These are phyloP conservation scores for Decorospora gaudefroyi DNA, from an alignment of 2,329 filamentous ascomycete genomes.

Conservation along the genomic window DNA sequence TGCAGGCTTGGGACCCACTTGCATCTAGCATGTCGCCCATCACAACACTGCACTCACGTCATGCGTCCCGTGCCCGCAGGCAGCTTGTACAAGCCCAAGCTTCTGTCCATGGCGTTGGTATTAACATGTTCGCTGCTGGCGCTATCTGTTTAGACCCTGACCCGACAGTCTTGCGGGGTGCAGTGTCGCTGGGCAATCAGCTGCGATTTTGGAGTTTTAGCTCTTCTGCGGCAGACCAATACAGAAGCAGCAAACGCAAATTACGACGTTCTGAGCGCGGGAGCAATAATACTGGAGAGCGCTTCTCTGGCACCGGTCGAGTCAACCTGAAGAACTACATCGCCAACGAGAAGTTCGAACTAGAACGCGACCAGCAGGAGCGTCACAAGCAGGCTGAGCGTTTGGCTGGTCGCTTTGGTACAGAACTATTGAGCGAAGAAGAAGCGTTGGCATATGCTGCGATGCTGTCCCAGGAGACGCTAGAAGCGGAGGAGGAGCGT, in stretches of 20 bases:
- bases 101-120: slow-evolving; percentile 68
- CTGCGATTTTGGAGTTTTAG: slow-evolving; percentile 94
- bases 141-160: slow-evolving; percentile 88
- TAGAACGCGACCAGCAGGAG: slow-evolving; percentile 72
- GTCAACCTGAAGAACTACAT: slow-evolving; percentile 80
- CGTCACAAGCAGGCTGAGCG: slow-evolving; percentile 69
- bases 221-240: slow-evolving; percentile 73
- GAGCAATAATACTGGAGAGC: slow-evolving; percentile 62
- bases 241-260: slow-evolving; percentile 77
- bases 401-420: slow-evolving; percentile 79
- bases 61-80: slow-evolving; percentile 79
- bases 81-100: slow-evolving; percentile 69
- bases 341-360: slow-evolving; percentile 78
- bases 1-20: slow-evolving; percentile 96
- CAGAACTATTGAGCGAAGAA: slow-evolving; percentile 70
- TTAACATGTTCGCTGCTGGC: slow-evolving; percentile 79
- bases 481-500: slow-evolving; percentile 54
- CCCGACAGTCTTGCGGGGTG: slow-evolving; percentile 79
- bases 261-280: slow-evolving; percentile 70
- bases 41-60: slow-evolving; percentile 83
- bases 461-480: slow-evolving; percentile 64
- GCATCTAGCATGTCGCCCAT: slow-evolving; percentile 78
- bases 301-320: slow-evolving; percentile 65
- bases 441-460: slow-evolving; percentile 66
- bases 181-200: slow-evolving; percentile 84